These are phyloP conservation scores for Lactifluus echinatus DNA, from an alignment of 768 basidiomycete species.

Conservation along the genomic window DNA sequence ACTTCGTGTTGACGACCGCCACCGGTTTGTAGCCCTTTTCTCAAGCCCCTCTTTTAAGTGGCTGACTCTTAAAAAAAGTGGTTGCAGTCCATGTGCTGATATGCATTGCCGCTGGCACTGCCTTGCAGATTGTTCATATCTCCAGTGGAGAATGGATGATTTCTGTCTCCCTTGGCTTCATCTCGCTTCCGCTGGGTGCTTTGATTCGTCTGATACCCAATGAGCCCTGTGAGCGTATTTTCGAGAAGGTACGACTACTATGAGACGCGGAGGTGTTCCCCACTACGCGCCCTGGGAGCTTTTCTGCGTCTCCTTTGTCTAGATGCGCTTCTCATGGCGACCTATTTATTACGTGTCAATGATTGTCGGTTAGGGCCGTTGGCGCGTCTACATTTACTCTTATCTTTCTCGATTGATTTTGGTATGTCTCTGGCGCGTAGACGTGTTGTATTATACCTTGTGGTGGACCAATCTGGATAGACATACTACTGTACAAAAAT, in stretches of 20 bases:
- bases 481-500: no score
- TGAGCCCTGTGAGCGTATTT: conserved; percentile 58
- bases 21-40: conserved; percentile 49
- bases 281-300: conserved; percentile 37
- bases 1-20: conserved; percentile 75
- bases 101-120: conserved; percentile 82
- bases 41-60: neutral
- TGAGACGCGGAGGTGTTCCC: conserved; percentile 61
- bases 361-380: no score
- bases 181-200: conserved; percentile 82
- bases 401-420: no score
- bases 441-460: no score
- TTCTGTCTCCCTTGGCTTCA: conserved; percentile 75
- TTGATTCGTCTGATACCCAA: conserved; percentile 77
- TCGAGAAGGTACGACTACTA: conserved; percentile 51
- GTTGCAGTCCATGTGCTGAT: conserved; percentile 82
- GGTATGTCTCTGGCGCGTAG: no score
- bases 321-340: no score
- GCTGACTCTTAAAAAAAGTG: conserved; percentile 41
- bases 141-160: conserved; percentile 88
- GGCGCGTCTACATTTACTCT: no score
- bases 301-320: neutral
- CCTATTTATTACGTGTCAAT: no score
- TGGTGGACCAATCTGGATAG: no score
- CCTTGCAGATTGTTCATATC: conserved; percentile 80